Base-by-base conservation (phyloP, 139 green algal genomes). In the Volvox reticuliferus region DNA sequence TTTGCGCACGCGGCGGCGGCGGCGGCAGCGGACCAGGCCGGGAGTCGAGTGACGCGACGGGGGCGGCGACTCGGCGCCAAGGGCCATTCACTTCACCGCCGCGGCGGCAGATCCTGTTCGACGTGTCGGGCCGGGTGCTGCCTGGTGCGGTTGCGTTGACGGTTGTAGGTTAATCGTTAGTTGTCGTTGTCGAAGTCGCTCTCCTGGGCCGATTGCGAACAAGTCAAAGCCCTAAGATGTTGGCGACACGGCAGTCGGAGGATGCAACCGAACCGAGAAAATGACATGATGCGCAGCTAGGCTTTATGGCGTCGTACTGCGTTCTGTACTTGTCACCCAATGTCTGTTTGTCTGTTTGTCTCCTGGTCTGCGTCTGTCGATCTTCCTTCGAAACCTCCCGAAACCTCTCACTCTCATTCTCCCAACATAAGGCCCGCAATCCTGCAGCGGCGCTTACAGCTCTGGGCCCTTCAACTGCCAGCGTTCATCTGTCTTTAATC, bases 31-130 rank as follows among this genome's bases (percentile, higher is more conserved):
- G 76, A 61, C 32, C 21, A 82, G 33, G 76, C 1, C 76, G 32
- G 71, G 22, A 5, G 71, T 79, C 71, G 21, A 20, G 71, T 20
- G 71, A 20, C 73, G n/a, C 14, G 18, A 36, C 28, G 78, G 24
- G 14, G 13, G 36, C 36, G 78, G 37, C 17, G 36, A 32, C 12
- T 37, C 19, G 36, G 20, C 36, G 36, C 17, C 14, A 30, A 5
- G 50, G 28, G 12, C n/a, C 44, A 0, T 26, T 28, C 44, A 2
- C 67, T 18, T 30, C 36, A 1, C 55, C 50, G 68, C 67, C 65
- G 26, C 28, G 17, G 2, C 87, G 44, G 5, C 93, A 95, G 90
- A 94, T 95, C 69, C 88, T 95, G 71, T 84, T 82, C 88, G 37
- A 50, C 80, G 85, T 95, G 32, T 89, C 83, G 13, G 93, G 93